Evolutionary conservation across 257 asterid genomes (phyloP), one percentile per base, ranked within the genome.

Genomic region (Osmanthus fragrans): DNA sequence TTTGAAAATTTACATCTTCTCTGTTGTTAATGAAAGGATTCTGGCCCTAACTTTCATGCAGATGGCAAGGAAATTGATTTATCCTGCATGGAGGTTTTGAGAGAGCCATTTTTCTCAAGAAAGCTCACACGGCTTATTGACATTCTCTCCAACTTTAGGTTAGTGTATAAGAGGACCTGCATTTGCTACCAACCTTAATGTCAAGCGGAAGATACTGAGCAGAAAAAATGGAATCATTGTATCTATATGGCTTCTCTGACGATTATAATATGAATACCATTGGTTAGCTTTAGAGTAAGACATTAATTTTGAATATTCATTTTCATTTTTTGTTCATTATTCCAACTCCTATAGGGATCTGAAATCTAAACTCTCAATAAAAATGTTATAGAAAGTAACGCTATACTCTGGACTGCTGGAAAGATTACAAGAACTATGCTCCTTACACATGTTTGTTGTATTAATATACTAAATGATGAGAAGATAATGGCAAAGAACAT

Each of bases 31-130:
- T 47, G 21, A 29, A 25, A 69, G 80, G 66, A 78, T n/a, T 79
- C 27, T 77, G 80, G 32, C 73, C 78, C 67, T 82, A 58, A 74
- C 65, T 45, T 79, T 75, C 80, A 33, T 81, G 82, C 91, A 93
- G 99, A 89, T 85, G 92, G 86, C 58, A 78, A n/a, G 79, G 88
- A 64, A 86, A 84, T 85, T 74, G 89, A 92, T 88, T 83, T 91
- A 88, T 83, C 97, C 73, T n/a, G 73, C 75, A 79, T 86, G 75
- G 92, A 88, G 76, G 89, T 79, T 75, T 83, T 92, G 88, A 80
- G 86, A 85, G 97, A 87, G 89, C 98, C 98, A 11, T 85, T 84
- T 82, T 92, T 96, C 77, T 93, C 99, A 65, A 89, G 84, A 85
- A 96, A 96, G 89, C 86, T 96, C 78, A 85, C 88, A 73, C 86